Evolutionary conservation across 2,329 filamentous ascomycete species (phyloP), one percentile per base, ranked within the genome.

Genomic region (Rhinocladiella mackenziei): DNA sequence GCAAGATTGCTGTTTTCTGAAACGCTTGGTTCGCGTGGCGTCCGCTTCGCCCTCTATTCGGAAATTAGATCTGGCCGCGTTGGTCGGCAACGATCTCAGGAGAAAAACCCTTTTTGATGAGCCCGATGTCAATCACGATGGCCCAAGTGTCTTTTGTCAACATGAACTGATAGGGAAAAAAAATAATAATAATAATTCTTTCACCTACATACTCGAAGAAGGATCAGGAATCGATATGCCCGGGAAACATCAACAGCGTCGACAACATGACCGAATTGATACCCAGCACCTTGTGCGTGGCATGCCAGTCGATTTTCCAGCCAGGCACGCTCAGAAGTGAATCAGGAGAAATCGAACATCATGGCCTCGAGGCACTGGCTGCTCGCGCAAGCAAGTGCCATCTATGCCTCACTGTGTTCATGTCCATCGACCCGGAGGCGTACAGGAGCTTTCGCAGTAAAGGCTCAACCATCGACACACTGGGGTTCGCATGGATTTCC

Each of bases 371-470:
- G 22, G 48, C 39, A 18, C 49, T 56, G 15, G 53, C 53, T n/a
- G 47, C 50, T 11, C 42, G 45, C 14, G 55, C 55, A n/a, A 44
- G 46, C 28, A 53, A 51, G 29, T 57, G 55, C 37, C 55, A 57
- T 32, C 39, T 57, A 11, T 57, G 55, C 43, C 37, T 57, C 33
- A 57, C 55, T 3, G 51, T 57, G 9, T 57, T 53, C 34, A 52
- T 52, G 48, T 50, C 50, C 39, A 50, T 57, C 18, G 53, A 57
- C 34, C 55, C 55, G 8, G 53, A 55, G 13, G 42, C 51, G n/a
- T 54, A 56, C 32, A 42, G 35, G 26, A 46, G 37, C n/a, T 56
- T 56, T 19, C 43, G 50, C 10, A 32, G 34, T n/a, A n/a, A n/a
- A 14, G 46, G 43, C 9, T 46, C 43, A 14, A 29, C 29, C 9